Base-by-base conservation (phyloP, 2,329 filamentous ascomycete species). In the Fusarium musae region DNA sequence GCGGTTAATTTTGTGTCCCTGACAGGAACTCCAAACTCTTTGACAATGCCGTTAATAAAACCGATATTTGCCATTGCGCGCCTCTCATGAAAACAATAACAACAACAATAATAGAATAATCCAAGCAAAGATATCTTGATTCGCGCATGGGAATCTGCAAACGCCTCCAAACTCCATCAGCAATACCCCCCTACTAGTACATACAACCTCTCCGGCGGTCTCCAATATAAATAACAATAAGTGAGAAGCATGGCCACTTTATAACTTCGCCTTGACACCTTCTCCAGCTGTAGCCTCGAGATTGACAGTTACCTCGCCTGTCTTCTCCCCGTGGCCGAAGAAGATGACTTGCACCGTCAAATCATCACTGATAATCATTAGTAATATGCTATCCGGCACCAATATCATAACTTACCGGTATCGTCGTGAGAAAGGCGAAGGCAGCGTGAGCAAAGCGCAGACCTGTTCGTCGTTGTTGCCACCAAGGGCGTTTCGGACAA, bases 291-390 rank as follows among this genome's bases (percentile, higher is more conserved):
- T 97, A 4, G 96, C 96, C 79, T 98, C 96, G 73, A 92, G 87
- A 82, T 98, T 99, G 65, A 97, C 82, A 9, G 92, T 89, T 9
- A 98, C 92, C 72, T 92, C 92, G 40, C 95, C 95, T 36, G 88
- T 93, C 80, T 91, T 91, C 59, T 91, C 86, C 40, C 92, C 90
- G 76, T 97, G 90, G 68, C 96, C 96, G 78, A 99, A 99, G 88
- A 99, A 99, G 79, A 99, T 97, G 69, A 99, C 96, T 82, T 99
- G 94, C 21, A 99, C 96, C 0, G 96, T 99, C 72, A 99, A 85
- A 80, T 99, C 96, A 80, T 99, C 96, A 75, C 94, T 96, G 47
- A 10, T 42, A 77, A 53, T 78, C 78, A 32, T 70, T 60, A 63
- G 72, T 49, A 42, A 32, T 13, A 26, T n/a, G 16, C 3, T 21